These are phyloP conservation scores for Syncephalastrum contaminatum DNA, from an alignment of 371 early-diverging fungal genomes.

Conservation along the genomic window DNA sequence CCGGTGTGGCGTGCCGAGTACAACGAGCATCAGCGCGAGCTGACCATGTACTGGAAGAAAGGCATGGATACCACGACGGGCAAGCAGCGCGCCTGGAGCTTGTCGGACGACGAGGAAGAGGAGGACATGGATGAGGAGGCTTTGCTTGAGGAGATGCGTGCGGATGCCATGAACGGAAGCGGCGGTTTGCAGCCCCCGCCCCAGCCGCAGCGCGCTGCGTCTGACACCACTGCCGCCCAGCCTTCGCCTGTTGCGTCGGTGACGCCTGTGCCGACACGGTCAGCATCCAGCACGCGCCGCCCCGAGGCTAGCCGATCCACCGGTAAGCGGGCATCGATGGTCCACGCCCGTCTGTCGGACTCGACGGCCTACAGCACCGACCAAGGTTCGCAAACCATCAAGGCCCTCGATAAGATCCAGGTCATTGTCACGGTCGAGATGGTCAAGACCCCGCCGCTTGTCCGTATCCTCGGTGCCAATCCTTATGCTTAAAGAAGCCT, in stretches of 20 bases:
- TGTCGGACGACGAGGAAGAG: slow-evolving; percentile 36
- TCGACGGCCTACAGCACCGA: slow-evolving; percentile 39
- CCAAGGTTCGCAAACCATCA: slow-evolving; percentile 57
- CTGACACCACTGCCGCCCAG: slow-evolving; percentile 14
- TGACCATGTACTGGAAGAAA: slow-evolving; percentile 55
- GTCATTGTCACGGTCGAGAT: slow-evolving; percentile 64
- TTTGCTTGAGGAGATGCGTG: slow-evolving; percentile 27
- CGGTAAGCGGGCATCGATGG: slow-evolving; percentile 37
- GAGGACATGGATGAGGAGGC: slow-evolving; percentile 35
- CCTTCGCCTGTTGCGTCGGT: slow-evolving; percentile 11
- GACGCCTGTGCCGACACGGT: no score
- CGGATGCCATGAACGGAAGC: neutral
- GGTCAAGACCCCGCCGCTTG: slow-evolving; percentile 65
- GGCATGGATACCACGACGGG: slow-evolving; percentile 39
- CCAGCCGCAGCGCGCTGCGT: slow-evolving; percentile 1
- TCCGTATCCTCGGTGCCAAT: slow-evolving; percentile 66
- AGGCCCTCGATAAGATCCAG: slow-evolving; percentile 58
- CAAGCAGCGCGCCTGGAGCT: slow-evolving; percentile 24
- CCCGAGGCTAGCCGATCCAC: slow-evolving; percentile 25
- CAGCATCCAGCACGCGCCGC: slow-evolving; percentile 12
- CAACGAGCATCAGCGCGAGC: slow-evolving; percentile 29
- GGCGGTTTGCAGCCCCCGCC: slow-evolving; percentile 1
- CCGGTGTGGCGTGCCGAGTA: slow-evolving; percentile 40
- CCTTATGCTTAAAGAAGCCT: slow-evolving; percentile 43
- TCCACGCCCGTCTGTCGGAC: slow-evolving; percentile 37